A percentile compares a stretch with the other conserved stretches of the same genome.
phyloP scores from a whole-genome alignment of 371 early-diverging fungal species.

The Mortierella sp. region DNA sequence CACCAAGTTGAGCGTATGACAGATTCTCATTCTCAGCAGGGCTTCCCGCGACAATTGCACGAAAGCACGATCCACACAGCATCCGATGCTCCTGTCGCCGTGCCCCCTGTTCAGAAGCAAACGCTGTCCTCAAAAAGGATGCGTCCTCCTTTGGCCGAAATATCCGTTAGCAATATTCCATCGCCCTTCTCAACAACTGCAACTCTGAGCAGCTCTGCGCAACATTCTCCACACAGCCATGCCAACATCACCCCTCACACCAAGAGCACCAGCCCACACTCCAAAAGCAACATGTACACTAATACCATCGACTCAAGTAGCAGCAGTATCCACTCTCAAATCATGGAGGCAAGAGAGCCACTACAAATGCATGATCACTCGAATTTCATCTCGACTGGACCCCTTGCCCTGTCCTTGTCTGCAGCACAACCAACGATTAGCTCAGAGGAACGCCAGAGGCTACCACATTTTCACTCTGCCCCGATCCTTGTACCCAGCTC shows the following conservation, averaged over 20 bases:
- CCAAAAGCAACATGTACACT: constrained; percentile 5
- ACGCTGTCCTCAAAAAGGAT: constrained; percentile 39
- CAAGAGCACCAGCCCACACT: background rate
- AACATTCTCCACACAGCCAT: background rate
- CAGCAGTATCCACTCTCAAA: constrained; percentile 14
- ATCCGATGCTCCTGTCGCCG: background rate
- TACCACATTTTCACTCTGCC: background rate
- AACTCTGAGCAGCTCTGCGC: constrained; percentile 1
- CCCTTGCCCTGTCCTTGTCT: constrained; percentile 13
- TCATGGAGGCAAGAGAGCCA: constrained; percentile 1
- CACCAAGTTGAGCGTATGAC: constrained; percentile 30
- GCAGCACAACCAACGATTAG: constrained; percentile 1
- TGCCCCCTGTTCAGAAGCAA: constrained; percentile 3
- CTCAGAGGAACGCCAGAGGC: background rate
- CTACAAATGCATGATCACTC: constrained; percentile 16
- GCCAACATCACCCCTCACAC: background rate
- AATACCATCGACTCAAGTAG: constrained; percentile 15
- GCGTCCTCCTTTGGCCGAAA: constrained; percentile 43
- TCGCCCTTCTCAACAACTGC: background rate
- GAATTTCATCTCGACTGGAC: constrained; percentile 7
- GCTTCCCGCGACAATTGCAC: constrained; percentile 5
- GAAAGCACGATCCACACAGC: constrained; percentile 3
- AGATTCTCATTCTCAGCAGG: constrained; percentile 8
- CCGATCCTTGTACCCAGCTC: background rate
- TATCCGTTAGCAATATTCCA: constrained; percentile 12